Evolutionary conservation across 2,329 filamentous ascomycete genomes (phyloP), one percentile per base, ranked within the genome.

Genomic region (Fusarium sublunatum): DNA sequence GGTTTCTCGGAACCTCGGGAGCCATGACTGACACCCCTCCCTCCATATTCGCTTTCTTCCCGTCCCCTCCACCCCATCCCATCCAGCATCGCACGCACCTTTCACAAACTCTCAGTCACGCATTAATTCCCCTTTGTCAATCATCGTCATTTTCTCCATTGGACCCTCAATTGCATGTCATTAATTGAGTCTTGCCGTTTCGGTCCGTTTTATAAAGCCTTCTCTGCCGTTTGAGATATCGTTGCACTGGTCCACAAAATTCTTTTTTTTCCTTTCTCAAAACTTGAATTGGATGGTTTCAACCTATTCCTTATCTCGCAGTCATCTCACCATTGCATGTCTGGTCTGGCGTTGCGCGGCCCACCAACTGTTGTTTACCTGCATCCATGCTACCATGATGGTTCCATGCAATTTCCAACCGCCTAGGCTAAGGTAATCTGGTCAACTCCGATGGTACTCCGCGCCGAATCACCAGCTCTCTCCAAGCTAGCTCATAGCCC

Each of bases 401-500:
- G 68, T 61, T 70, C 59, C 66, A 67, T 68, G 60, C 45, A 67
- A 61, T 61, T 57, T 55, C 39, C 50, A 54, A 48, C 43, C 48
- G 51, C 45, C 55, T 11, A 22, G 19, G 36, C 19, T 24, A 12
- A 38, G 22, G 19, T 22, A 25, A 35, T 50, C 24, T 46, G 51
- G 28, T 35, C 42, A 54, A 53, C 53, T 51, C 64, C 55, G 53
- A 64, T 61, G 56, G 49, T 66, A 45, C 46, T 58, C 64, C 59
- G 47, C 61, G 49, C 59, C 54, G 52, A 53, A 49, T 56, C 58
- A 54, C 50, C 49, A 51, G 57, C 49, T 54, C 54, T 22, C 43
- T 41, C 52, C 54, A 19, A 48, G 42, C 58, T 64, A 61, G 56
- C 53, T 61, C 48, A 51, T 42, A 45, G 25, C 31, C 26, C 19